Evolutionary conservation across 2,329 filamentous ascomycete genomes (phyloP).

Genomic region (Xylaria multiplex): DNA sequence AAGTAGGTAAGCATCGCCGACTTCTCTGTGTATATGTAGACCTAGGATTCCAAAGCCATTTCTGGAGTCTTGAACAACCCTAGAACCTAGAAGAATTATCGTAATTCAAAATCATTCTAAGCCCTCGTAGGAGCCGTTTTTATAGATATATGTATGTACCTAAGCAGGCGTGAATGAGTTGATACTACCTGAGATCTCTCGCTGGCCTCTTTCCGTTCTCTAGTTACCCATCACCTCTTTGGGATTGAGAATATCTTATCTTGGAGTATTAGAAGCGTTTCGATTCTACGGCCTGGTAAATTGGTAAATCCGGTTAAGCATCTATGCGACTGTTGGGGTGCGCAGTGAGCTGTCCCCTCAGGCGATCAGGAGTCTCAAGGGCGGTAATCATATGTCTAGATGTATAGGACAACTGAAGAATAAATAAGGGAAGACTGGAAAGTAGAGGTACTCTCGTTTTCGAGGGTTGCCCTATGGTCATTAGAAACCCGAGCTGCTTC

Average conservation of each 20-base stretch:
- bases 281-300: slow-evolving; percentile 30
- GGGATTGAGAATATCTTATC: slow-evolving; percentile 4
- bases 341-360: not conserved
- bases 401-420: slow-evolving; percentile 4
- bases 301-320: slow-evolving; percentile 28
- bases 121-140: too few relatives aligned
- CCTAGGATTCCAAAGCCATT: too few relatives aligned
- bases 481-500: too few relatives aligned
- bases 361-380: not conserved
- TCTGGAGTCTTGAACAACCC: too few relatives aligned
- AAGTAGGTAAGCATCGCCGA: too few relatives aligned
- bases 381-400: not conserved
- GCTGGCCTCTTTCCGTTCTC: not conserved
- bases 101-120: too few relatives aligned
- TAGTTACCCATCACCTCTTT: not conserved
- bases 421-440: slow-evolving; percentile 9
- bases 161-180: not conserved
- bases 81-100: too few relatives aligned
- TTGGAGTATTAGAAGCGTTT: slow-evolving; percentile 29
- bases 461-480: slow-evolving; percentile 1
- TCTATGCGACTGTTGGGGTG: slow-evolving; percentile 11
- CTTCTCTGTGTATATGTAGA: too few relatives aligned
- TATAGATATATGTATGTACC: too few relatives aligned
- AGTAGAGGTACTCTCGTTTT: slow-evolving; percentile 17
- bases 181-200: not conserved